Evolutionary conservation across 148 eudicot species (phyloP).

Genomic region (Chenopodium quinoa): DNA sequence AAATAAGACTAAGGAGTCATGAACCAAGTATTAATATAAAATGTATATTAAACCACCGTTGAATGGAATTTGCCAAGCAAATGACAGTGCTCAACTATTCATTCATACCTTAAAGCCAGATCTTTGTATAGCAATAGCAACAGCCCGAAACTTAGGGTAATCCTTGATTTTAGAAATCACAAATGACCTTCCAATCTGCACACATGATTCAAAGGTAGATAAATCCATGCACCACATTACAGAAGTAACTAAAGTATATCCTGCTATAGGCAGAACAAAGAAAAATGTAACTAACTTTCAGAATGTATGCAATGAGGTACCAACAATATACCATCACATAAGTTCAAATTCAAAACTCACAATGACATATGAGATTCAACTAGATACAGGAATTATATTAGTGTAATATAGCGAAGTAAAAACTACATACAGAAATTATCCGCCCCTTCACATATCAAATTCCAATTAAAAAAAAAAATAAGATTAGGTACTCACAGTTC

Average conservation of each 20-base stretch:
- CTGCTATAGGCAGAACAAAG: background rate
- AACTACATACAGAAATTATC: background rate
- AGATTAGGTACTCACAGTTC: slow-evolving; percentile 59
- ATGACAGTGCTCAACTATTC: background rate
- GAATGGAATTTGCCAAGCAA: background rate
- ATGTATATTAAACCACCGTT: background rate
- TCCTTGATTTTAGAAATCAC: slow-evolving; percentile 76
- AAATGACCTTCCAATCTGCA: slow-evolving; percentile 86
- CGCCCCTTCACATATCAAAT: background rate
- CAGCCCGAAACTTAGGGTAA: slow-evolving; percentile 88
- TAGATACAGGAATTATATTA: background rate
- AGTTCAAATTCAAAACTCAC: background rate
- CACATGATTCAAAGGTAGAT: slow-evolving; percentile 7
- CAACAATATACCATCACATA: background rate
- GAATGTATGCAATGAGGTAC: background rate
- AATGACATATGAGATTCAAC: background rate
- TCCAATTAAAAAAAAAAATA: background rate
- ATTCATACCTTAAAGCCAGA: slow-evolving; percentile 90
- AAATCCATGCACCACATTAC: background rate
- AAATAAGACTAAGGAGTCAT: background rate
- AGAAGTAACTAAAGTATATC: background rate
- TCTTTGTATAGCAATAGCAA: slow-evolving; percentile 78
- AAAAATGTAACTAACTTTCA: background rate
- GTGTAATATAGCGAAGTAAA: background rate
- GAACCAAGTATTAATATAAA: background rate